Conservation (phyloP, 345 rosid genomes). For the Hirschfeldia incana region DNA sequence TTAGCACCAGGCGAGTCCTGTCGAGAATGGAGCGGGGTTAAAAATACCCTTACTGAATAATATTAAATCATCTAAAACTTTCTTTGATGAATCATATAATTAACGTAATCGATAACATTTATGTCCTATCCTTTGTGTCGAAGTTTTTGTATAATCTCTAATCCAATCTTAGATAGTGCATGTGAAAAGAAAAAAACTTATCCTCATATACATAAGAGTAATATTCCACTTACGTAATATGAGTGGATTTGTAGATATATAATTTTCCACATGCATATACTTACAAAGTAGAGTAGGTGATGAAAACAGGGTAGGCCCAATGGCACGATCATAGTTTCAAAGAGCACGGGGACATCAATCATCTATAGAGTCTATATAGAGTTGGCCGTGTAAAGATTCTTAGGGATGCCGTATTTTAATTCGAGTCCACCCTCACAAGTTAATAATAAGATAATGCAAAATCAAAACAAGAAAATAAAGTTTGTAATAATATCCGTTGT, state of each 20-base stretch:
- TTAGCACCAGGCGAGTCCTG: neutral
- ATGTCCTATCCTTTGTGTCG: neutral
- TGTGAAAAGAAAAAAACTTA: neutral
- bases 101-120: neutral
- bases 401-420: slow-evolving; percentile 20
- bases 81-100: neutral
- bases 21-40: too few species aligned
- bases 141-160: neutral
- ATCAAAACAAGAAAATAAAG: neutral
- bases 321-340: slow-evolving; percentile 13
- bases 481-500: neutral
- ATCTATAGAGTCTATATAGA: slow-evolving; percentile 21
- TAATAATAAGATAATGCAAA: neutral
- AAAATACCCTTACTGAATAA: neutral
- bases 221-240: slow-evolving; percentile 6
- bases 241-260: slow-evolving; percentile 1
- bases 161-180: neutral
- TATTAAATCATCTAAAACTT: neutral
- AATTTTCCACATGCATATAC: neutral
- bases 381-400: slow-evolving; percentile 20
- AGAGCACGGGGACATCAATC: slow-evolving; percentile 10
- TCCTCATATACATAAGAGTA: neutral
- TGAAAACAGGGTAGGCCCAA: slow-evolving; percentile 25
- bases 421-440: slow-evolving; percentile 13
- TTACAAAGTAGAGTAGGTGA: slow-evolving; percentile 18